Percentiles rank a stretch among this genome's conserved stretches.
Conservation (phyloP, 352 stramenopile species). For the Globisporangium apiculatum region DNA sequence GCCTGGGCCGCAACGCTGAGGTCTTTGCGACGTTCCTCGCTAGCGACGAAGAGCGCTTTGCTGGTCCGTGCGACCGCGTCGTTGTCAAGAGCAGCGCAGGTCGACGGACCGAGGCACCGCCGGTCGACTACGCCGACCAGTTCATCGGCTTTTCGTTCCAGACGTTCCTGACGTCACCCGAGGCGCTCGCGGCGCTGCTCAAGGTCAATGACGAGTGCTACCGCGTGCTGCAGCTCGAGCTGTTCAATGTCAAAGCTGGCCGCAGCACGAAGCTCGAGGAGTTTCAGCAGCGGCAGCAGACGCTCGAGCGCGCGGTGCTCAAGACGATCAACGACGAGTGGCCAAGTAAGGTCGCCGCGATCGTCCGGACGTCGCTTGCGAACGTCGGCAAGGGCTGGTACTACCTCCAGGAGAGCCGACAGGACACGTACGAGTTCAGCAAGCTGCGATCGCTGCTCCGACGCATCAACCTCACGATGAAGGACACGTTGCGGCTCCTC, state of each 20-base stretch:
- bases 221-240: slow-evolving; percentile 65
- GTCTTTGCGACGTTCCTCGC: slow-evolving; percentile 53
- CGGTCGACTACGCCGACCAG: slow-evolving; percentile 81
- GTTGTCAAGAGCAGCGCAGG: slow-evolving; percentile 16
- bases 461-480: slow-evolving; percentile 79
- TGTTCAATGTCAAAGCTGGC: slow-evolving; percentile 68
- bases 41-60: slow-evolving; percentile 31
- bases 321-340: slow-evolving; percentile 83
- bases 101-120: slow-evolving; percentile 28
- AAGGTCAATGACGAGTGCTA: slow-evolving; percentile 87
- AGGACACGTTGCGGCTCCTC: slow-evolving; percentile 71
- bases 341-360: slow-evolving; percentile 56
- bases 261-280: slow-evolving; percentile 82
- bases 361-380: slow-evolving; percentile 62
- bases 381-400: slow-evolving; percentile 85
- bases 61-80: slow-evolving; percentile 32
- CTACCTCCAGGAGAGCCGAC: slow-evolving; percentile 71
- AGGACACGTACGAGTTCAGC: slow-evolving; percentile 87
- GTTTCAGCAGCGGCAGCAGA: slow-evolving; percentile 77
- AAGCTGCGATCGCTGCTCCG: slow-evolving; percentile 70
- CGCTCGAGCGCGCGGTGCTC: slow-evolving; percentile 56
- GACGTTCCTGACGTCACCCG: slow-evolving; percentile 74
- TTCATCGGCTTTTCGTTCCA: slow-evolving; percentile 87
- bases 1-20: slow-evolving; percentile 37
- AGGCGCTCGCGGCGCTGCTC: slow-evolving; percentile 61